Evolutionary conservation across 768 basidiomycete species (phyloP), one percentile per base, ranked within the genome.

Genomic region (Pseudohyphozyma bogoriensis): DNA sequence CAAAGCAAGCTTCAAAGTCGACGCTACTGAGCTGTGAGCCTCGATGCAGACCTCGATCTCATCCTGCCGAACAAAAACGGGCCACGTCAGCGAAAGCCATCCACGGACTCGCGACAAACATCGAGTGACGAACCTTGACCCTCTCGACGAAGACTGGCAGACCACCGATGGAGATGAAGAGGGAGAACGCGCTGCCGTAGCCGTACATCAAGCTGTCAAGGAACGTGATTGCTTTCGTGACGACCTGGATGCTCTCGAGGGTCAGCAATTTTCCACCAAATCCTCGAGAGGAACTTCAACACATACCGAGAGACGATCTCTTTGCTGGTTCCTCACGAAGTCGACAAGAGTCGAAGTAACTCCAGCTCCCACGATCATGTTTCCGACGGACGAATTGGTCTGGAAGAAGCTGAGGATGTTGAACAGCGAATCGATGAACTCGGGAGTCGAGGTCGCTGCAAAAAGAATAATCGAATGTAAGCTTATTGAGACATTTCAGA

Each of bases 281-380:
- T n/a, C n/a, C n/a, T n/a, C n/a, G n/a, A n/a, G n/a, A n/a, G n/a
- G n/a, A n/a, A n/a, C n/a, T n/a, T n/a, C n/a, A n/a, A n/a, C 73
- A 66, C 51, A 74, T n/a, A n/a, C 83, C 9, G 81, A 78, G 56
- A 89, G 78, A 39, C 88, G 81, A 51, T 79, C 79, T 2, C 84
- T 79, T 32, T 82, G 76, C 63, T 80, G 81, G 72, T 85, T 88
- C 74, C 90, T 86, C 67, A 93, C 83, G 42, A 93, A 78, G 70
- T 95, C 89, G 55, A 96, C 85, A 31, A 99, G 78, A 18, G 93
- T 76, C 2, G 88, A 88, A 52, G 99, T 81, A 47, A 95, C 76
- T 5, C 95, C 95, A 33, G 95, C 93, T 28, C 89, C 86, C 57
- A 97, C 87, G 46, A 97, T 82, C 89, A 95, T 89, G 68, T 86